phyloP scores from a whole-genome alignment of 31 red algal species.

The Endocladia muricata region DNA sequence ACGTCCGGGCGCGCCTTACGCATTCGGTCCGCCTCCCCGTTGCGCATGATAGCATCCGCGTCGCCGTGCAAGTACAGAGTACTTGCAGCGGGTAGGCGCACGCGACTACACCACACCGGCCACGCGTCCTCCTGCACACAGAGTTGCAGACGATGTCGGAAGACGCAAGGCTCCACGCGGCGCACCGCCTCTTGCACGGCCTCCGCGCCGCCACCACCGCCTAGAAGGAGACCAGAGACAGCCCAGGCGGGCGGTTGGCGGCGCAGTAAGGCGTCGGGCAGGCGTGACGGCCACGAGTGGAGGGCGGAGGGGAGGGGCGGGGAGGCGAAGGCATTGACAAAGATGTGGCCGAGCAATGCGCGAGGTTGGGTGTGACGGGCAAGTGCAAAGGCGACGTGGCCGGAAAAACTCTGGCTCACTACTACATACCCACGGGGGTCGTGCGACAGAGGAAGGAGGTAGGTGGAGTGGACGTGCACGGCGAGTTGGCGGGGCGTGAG shows the following conservation, averaged over 20 bases:
- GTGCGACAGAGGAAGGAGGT: conserved; percentile 2
- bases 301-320: conserved; percentile 23
- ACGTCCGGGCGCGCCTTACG: conserved; percentile 34
- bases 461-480: neutral
- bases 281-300: neutral
- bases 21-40: conserved; percentile 14
- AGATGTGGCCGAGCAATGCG: conserved; percentile 12
- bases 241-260: conserved; percentile 29
- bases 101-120: conserved; percentile 21
- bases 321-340: conserved; percentile 43
- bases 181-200: conserved; percentile 14
- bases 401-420: conserved; percentile 46
- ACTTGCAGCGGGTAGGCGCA: neutral
- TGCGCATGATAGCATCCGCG: conserved; percentile 23
- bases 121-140: conserved; percentile 24
- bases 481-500: no score
- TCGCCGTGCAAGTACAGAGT: conserved; percentile 36
- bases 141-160: conserved; percentile 28
- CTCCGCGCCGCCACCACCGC: conserved; percentile 23
- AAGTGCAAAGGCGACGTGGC: conserved; percentile 35
- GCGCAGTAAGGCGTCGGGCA: neutral
- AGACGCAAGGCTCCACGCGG: conserved; percentile 14
- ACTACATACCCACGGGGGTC: conserved; percentile 40
- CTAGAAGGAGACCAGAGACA: conserved; percentile 33
- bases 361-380: conserved; percentile 2